These are phyloP conservation scores for Cryptococcus hybrid DNA, from an alignment of 1,284 basidiomycete genomes.

Conservation along the genomic window DNA sequence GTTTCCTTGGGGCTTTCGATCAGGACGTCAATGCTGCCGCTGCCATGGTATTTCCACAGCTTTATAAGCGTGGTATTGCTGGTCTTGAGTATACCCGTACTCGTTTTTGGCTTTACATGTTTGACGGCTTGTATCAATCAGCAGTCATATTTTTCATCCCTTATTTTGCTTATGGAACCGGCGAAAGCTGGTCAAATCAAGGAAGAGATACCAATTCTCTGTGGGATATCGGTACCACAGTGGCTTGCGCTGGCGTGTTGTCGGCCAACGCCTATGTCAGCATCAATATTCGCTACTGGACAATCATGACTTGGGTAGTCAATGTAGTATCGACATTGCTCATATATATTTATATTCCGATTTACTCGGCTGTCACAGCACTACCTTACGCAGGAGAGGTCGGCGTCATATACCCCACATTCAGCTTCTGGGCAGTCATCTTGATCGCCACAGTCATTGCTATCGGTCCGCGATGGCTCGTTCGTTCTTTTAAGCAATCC, in stretches of 20 bases:
- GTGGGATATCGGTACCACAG: constrained; percentile 89
- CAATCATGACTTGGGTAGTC: constrained; percentile 75
- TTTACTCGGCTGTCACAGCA: constrained; percentile 74
- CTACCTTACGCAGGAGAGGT: constrained; percentile 72
- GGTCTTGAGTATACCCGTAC: constrained; percentile 88
- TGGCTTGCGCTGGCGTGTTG: constrained; percentile 81
- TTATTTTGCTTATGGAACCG: constrained; percentile 68
- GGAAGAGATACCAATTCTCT: constrained; percentile 74
- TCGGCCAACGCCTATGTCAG: constrained; percentile 86
- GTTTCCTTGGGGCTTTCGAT: constrained; percentile 89
- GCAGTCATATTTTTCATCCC: constrained; percentile 88
- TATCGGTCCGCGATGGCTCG: constrained; percentile 57
- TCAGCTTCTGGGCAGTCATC: constrained; percentile 80
- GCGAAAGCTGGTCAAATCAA: constrained; percentile 63
- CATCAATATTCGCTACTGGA: constrained; percentile 87
- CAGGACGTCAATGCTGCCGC: constrained; percentile 92
- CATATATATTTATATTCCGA: constrained; percentile 78
- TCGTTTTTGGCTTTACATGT: constrained; percentile 95
- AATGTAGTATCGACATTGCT: constrained; percentile 74
- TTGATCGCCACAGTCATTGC: constrained; percentile 66
- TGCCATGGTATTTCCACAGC: constrained; percentile 85
- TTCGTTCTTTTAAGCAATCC: constrained; percentile 23
- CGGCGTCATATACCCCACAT: constrained; percentile 67
- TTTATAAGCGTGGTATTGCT: constrained; percentile 88
- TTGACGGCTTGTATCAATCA: constrained; percentile 91